Percentiles rank a stretch among this genome's conserved stretches.
phyloP scores from a whole-genome alignment of 2,329 filamentous ascomycete species.

The Colletotrichum brevisporum region DNA sequence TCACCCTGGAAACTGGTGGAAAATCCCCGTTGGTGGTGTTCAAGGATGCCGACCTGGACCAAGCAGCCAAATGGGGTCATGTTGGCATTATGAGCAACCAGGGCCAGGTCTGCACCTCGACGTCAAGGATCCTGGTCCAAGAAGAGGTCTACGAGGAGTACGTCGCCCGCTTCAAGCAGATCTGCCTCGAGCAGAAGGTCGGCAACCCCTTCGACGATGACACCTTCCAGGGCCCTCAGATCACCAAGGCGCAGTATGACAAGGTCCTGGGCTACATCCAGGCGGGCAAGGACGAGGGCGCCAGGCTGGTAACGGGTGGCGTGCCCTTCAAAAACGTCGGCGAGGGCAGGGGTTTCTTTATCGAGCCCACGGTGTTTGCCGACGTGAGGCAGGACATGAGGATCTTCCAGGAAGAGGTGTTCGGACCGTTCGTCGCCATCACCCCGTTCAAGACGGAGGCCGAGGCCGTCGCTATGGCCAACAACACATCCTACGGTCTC shows the following conservation, averaged over 20 bases:
- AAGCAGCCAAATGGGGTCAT: slow-evolving; percentile 73
- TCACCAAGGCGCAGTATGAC: slow-evolving; percentile 79
- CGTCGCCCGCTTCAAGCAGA: slow-evolving; percentile 70
- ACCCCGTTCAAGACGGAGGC: slow-evolving; percentile 58
- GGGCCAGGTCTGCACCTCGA: slow-evolving; percentile 77
- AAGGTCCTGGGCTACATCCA: slow-evolving; percentile 79
- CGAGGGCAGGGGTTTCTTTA: slow-evolving; percentile 60
- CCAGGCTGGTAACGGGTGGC: slow-evolving; percentile 75
- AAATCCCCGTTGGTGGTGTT: slow-evolving; percentile 77
- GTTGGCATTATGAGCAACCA: slow-evolving; percentile 70
- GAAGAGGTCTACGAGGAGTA: slow-evolving; percentile 74
- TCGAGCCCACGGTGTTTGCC: slow-evolving; percentile 62
- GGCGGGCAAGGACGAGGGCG: slow-evolving; percentile 78
- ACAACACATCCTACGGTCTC: slow-evolving; percentile 72
- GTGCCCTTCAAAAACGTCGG: slow-evolving; percentile 51
- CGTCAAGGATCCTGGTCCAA: slow-evolving; percentile 75
- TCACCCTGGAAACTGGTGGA: slow-evolving; percentile 77
- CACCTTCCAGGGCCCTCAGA: slow-evolving; percentile 82
- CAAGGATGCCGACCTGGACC: slow-evolving; percentile 75
- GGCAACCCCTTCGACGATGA: slow-evolving; percentile 79
- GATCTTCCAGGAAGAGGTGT: slow-evolving; percentile 63
- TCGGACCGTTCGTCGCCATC: slow-evolving; percentile 60
- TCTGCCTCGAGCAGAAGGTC: slow-evolving; percentile 72
- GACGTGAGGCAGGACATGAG: slow-evolving; percentile 57
- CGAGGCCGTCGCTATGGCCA: slow-evolving; percentile 59